Percentiles rank a stretch among this genome's conserved stretches.
Conservation (phyloP, 352 stramenopile species). For the Globisporangium parvum region DNA sequence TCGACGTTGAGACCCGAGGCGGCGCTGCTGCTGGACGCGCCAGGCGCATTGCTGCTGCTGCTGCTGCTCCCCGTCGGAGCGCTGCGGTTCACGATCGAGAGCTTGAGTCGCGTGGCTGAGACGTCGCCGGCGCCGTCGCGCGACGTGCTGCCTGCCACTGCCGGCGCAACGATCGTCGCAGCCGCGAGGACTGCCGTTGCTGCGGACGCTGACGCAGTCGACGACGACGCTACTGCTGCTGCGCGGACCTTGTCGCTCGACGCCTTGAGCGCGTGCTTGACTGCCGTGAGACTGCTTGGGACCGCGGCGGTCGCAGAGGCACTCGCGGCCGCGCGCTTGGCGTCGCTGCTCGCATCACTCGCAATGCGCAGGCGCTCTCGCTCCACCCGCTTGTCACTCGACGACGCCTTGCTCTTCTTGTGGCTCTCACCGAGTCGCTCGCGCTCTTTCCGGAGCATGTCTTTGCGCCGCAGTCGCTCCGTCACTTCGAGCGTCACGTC, state of each 20-base stretch:
- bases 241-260: constrained; percentile 6
- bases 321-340: constrained; percentile 5
- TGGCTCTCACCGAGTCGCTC: constrained; percentile 40
- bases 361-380: constrained; percentile 14
- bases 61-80: background rate
- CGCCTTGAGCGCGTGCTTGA: constrained; percentile 1
- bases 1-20: constrained; percentile 33
- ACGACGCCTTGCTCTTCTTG: constrained; percentile 30
- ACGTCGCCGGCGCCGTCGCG: constrained; percentile 19
- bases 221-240: background rate
- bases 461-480: constrained; percentile 60
- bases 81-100: constrained; percentile 57
- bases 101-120: constrained; percentile 47
- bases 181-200: constrained; percentile 4
- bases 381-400: constrained; percentile 20
- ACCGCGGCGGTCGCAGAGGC: constrained; percentile 10
- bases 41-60: background rate
- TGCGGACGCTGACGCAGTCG: background rate
- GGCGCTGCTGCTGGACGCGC: background rate
- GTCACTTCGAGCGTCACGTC: constrained; percentile 76
- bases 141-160: background rate
- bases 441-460: constrained; percentile 67
- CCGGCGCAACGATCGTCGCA: constrained; percentile 1
- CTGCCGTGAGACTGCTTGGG: background rate
- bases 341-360: background rate